These are phyloP conservation scores for Heritiera littoralis DNA, from an alignment of 345 rosid genomes.

Conservation along the genomic window DNA sequence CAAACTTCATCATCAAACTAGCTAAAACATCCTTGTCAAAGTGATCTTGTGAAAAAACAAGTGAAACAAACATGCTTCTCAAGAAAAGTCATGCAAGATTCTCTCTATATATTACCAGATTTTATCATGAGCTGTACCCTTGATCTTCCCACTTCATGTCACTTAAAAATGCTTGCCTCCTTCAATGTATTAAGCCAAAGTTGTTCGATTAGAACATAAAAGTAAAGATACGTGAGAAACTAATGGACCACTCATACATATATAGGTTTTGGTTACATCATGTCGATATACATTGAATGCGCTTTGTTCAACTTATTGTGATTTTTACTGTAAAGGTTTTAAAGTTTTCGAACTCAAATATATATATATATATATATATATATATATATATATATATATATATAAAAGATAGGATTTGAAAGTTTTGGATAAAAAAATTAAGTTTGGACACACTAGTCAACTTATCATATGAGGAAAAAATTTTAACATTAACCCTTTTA, in stretches of 20 bases:
- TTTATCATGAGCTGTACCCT: neutral
- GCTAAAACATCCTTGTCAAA: slow-evolving; percentile 23
- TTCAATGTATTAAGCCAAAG: neutral
- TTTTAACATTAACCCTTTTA: neutral
- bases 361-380: too few relatives aligned
- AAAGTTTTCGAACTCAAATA: too few relatives aligned
- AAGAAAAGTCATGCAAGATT: neutral
- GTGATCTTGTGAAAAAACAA: slow-evolving; percentile 10
- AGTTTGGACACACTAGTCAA: neutral
- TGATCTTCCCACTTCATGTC: neutral
- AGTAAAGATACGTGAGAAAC: neutral
- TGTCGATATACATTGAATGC: neutral
- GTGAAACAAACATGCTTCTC: neutral
- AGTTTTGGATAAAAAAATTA: too few relatives aligned
- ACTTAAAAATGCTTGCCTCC: neutral
- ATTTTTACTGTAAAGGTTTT: too few relatives aligned
- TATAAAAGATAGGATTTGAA: too few relatives aligned
- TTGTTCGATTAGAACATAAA: neutral
- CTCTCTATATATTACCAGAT: neutral
- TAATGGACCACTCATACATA: neutral
- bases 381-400: too few relatives aligned
- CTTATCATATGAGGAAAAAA: neutral
- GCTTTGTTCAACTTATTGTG: too few relatives aligned
- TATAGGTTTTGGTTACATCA: neutral
- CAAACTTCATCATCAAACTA: neutral